These are phyloP conservation scores for Agaricus subrufescens DNA, from an alignment of 768 basidiomycete genomes.

Conservation along the genomic window DNA sequence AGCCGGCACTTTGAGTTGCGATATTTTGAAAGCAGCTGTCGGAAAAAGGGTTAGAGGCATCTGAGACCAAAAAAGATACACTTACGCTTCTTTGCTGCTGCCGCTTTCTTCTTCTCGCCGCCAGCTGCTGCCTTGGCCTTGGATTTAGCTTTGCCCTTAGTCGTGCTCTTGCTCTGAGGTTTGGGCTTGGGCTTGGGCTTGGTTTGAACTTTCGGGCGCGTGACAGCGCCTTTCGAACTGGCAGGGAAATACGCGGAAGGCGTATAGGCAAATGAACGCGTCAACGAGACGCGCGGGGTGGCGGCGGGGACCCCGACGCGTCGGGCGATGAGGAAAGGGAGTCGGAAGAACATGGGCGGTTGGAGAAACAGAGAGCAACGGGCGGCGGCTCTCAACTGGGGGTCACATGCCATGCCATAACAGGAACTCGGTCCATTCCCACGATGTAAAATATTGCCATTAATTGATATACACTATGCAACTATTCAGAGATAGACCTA, in stretches of 20 bases:
- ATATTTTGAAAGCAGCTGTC: neutral
- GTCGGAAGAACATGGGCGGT: neutral
- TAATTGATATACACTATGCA: neutral
- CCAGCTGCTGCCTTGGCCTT: neutral
- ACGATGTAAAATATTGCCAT: neutral
- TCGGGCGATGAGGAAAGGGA: neutral
- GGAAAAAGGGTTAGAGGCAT: neutral
- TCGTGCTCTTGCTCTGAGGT: neutral
- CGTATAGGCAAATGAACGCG: conserved; percentile 1
- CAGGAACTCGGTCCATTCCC: neutral
- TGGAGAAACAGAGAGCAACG: neutral
- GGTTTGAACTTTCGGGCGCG: neutral
- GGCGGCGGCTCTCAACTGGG: neutral
- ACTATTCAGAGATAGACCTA: conserved; percentile 1
- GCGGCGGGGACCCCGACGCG: neutral
- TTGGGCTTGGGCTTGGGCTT: neutral
- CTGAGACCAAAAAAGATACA: neutral
- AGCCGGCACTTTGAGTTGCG: neutral
- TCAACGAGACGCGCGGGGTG: neutral
- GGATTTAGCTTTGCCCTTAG: neutral
- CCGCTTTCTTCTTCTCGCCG: neutral
- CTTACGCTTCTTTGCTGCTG: neutral
- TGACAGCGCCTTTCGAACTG: neutral
- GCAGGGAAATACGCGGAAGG: neutral
- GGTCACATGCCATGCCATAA: neutral